Evolutionary conservation across 495 filamentous ascomycete species (phyloP), one percentile per base, ranked within the genome.

Genomic region (Pyrenula massariospora): DNA sequence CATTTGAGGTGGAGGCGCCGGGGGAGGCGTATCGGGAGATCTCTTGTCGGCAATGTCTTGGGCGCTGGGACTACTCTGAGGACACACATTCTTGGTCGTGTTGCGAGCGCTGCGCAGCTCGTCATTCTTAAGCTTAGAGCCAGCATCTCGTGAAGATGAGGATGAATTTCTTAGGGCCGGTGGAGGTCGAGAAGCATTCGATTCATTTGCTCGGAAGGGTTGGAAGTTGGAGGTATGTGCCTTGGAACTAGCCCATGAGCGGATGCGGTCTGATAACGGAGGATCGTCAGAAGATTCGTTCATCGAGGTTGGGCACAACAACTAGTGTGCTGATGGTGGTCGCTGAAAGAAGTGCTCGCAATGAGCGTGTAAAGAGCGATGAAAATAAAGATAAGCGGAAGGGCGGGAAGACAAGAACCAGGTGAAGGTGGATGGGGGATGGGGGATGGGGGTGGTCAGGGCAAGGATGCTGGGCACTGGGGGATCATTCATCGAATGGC

Each of bases 251-350:
- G 70, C 73, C 72, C 73, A 77, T 69, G 77, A 81, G 72, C 78
- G 75, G 64, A 77, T 75, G 70, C 76, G 74, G 77, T 81, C 74
- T 81, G 72, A 71, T 66, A 69, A 68, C 65, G 68, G 66, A 61
- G 72, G 63, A 60, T 77, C 62, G 71, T 76, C 68, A 69, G 77
- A 80, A 69, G 73, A 71, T 74, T 84, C 73, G 79, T 81, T 83
- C 82, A 85, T 84, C 79, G 79, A 82, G 63, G 63, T 68, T 57
- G 49, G 31, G 31, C 31, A 42, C 31, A 42, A 42, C 31, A 42
- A 42, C 5, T 42, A 42, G 5, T 42, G 31, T 42, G 31, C 31
- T 8, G 31, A 15, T 15, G 31, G 15, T 42, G 15, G 5, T 42
- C 8, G 15, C 31, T 5, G 15, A 42, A 42, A 42, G 31, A 42